Evolutionary conservation across 169 alveolate genomes (phyloP).

Genomic region (Cryptosporidium felis): DNA sequence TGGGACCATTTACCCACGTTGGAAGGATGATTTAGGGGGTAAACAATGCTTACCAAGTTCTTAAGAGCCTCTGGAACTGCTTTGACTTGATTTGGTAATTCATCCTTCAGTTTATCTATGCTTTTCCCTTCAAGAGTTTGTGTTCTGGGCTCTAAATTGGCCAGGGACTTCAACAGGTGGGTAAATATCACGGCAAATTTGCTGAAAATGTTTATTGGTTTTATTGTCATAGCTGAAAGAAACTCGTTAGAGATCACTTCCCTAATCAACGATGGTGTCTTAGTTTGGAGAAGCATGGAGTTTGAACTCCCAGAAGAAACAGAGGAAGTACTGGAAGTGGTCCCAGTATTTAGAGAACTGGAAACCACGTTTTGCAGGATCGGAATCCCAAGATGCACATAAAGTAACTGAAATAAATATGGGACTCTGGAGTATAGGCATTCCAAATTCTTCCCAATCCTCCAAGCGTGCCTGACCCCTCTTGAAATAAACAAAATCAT

Average conservation of each 20-base stretch:
- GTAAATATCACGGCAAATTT: constrained; percentile 49
- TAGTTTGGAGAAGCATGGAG: constrained; percentile 2
- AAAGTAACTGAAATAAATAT: constrained; percentile 19
- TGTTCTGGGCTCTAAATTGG: not conserved
- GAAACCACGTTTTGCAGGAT: constrained; percentile 39
- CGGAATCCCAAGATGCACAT: constrained; percentile 42
- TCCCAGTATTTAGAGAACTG: constrained; percentile 36
- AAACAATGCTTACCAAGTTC: not conserved
- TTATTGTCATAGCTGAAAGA: not conserved
- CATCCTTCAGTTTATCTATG: too few species aligned
- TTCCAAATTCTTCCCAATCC: not conserved
- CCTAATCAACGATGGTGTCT: constrained; percentile 22
- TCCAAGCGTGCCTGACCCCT: constrained; percentile 65
- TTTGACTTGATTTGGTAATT: too few species aligned
- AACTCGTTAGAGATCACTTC: constrained; percentile 29
- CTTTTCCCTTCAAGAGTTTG: too few species aligned
- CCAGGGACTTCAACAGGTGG: constrained; percentile 22
- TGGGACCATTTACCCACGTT: constrained; percentile 56
- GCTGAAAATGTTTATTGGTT: constrained; percentile 26
- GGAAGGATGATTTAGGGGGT: constrained; percentile 60
- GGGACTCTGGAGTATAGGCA: not conserved
- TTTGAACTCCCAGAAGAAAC: constrained; percentile 34
- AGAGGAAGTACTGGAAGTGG: constrained; percentile 42
- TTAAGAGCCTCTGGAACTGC: not conserved
- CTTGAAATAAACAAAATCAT: constrained; percentile 50